phyloP scores from a whole-genome alignment of 257 asterid genomes.

The Leptodermis oblonga region DNA sequence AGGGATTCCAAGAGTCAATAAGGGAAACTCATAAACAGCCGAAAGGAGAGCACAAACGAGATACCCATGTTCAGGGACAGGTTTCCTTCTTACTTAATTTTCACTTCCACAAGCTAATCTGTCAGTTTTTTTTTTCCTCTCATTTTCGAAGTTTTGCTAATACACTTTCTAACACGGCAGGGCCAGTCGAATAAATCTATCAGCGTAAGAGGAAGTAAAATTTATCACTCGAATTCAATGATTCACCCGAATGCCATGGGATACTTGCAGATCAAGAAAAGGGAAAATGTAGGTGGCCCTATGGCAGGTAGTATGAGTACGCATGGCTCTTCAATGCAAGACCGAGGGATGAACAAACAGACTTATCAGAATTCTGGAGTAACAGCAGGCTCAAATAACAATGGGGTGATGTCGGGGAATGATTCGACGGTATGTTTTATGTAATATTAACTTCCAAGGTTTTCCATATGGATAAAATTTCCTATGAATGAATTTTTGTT shows the following conservation, averaged over 20 bases:
- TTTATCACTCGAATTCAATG: conserved; percentile 56
- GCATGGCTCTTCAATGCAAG: conserved; percentile 25
- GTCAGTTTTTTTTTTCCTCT: neutral
- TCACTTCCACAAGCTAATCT: neutral
- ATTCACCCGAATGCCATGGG: conserved; percentile 59
- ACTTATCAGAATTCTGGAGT: conserved; percentile 24
- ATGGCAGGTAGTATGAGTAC: conserved; percentile 17
- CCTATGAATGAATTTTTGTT: neutral
- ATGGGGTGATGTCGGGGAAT: conserved; percentile 14
- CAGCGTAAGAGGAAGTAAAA: conserved; percentile 42
- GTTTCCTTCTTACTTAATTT: conserved; percentile 20
- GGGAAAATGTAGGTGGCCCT: conserved; percentile 36
- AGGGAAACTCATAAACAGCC: conserved; percentile 25
- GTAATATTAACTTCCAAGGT: neutral
- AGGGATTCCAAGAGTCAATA: conserved; percentile 26
- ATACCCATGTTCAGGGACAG: conserved; percentile 30
- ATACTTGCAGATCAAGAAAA: conserved; percentile 35
- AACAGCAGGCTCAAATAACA: conserved; percentile 22
- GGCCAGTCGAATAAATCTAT: conserved; percentile 36
- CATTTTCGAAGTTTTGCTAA: neutral
- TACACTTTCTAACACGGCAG: conserved; percentile 15
- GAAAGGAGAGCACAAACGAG: conserved; percentile 18
- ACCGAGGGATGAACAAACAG: conserved; percentile 20
- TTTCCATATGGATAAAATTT: neutral
- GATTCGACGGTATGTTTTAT: conserved; percentile 20